Evolutionary conservation across 192 early-diverging fungal species (phyloP), one percentile per base, ranked within the genome.

Genomic region (Linnemannia schmuckeri): DNA sequence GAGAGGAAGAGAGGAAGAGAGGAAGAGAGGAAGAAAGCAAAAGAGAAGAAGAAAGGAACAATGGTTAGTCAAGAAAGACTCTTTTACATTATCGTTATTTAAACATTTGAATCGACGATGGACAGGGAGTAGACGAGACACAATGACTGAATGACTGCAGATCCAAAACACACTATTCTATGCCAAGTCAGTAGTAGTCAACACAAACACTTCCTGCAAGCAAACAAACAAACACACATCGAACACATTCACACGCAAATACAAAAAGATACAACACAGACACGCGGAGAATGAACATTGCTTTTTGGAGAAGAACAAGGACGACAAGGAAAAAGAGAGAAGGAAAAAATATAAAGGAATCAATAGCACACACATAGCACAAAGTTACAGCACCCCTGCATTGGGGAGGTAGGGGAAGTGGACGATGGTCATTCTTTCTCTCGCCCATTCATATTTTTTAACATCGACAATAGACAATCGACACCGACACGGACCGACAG

Each of bases 171-270:
- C 49, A 52, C 49, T 18, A 52, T 52, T 18, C 49, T 52, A 22
- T 52, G 15, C 49, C 49, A 17, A 20, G 18, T 18, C 49, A 52
- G 18, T 44, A 30, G 33, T 7, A 52, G 17, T 52, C 49, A 52
- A 52, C 20, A 20, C 18, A 20, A 17, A 20, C 47, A 17, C 47
- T 17, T 18, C 4, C 12, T 66, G 27, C 30, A 33, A 27, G 17
- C n/a, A 57, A 24, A 57, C 22, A 57, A 24, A 57, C 18, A 54
- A 46, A 46, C 44, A 46, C 44, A 2, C 49, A 52, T 52, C 55
- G 24, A 24, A 33, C 61, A 33, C 61, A 66, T 66, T 66, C 61
- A 66, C 61, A 66, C 61, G 61, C 61, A 66, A 66, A 61, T 24
- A 61, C 24, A 61, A 61, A 42, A 68, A 44, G 33, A 30, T 41